Base-by-base conservation (phyloP, 208 protist genomes). In the Trichomonas tenax region DNA sequence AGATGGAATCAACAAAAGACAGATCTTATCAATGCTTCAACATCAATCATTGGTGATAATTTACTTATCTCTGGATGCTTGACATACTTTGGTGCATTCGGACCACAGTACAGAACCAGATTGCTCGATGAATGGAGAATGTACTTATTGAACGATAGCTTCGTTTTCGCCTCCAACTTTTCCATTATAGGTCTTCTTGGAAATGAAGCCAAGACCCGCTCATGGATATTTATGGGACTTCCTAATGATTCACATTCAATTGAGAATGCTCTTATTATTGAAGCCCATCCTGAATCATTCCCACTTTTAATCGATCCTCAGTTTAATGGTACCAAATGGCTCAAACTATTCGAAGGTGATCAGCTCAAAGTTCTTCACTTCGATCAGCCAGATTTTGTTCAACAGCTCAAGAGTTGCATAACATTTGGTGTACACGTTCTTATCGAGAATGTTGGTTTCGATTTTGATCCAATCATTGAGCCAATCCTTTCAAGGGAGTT, bases 261-360 rank as follows among this genome's bases (percentile, higher is more conserved):
- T 3, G 98, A 99, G 97, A 99, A 99, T 97, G 99, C 98, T 93
- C 98, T 98, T 36, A 99, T 99, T 96, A 97, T 99, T 41, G 46
- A 82, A 63, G 63, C 31, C 45, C 9, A 34, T 51, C 98, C 97
- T 51, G 98, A 99, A 96, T 99, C 98, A 97, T 99, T 99, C 98
- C 99, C 99, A 95, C 97, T 99, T 51, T 98, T 99, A 96, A 99
- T 99, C 96, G 99, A 99, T 97, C 99, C 99, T 34, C 99, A 99
- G 98, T 97, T 99, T 46, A 99, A 99, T 97, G 99, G 98, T 72
- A 98, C 99, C 93, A 98, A 98, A 96, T 99, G 99, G 99, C 99
- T 99, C 96, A 97, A 98, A 41, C 98, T 98, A 51, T 98, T 98
- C 96, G 98, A 99, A 97, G 98, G 99, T 96, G 98, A 98, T 36